Percentiles rank a stretch among this genome's conserved stretches.
Evolutionary conservation across 331 rosid species (phyloP).

Genomic region (Erythrophleum ivorense): DNA sequence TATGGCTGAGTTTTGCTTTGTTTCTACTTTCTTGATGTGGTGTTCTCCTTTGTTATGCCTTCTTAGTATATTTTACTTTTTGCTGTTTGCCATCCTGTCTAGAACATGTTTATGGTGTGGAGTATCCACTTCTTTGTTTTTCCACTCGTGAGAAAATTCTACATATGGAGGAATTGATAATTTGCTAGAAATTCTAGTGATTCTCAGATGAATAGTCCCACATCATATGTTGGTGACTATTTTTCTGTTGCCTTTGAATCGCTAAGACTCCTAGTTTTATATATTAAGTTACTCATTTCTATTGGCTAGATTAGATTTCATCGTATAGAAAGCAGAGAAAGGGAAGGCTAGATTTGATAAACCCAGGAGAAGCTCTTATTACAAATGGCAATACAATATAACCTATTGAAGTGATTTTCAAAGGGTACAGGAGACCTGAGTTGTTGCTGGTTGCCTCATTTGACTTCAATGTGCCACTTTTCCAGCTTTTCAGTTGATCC

Average conservation of each 20-base stretch:
- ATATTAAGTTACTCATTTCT: too few species aligned
- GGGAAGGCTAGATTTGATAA: too few species aligned
- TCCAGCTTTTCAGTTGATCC: too few species aligned
- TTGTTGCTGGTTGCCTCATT: too few species aligned
- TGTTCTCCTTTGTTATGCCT: background rate
- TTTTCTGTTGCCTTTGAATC: background rate
- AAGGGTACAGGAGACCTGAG: too few species aligned
- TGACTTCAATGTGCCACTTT: too few species aligned
- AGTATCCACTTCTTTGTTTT: background rate
- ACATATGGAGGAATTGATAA: background rate
- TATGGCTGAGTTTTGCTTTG: constrained; percentile 2
- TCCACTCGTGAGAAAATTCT: background rate
- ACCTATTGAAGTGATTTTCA: too few species aligned
- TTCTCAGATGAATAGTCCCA: background rate
- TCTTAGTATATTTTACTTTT: background rate
- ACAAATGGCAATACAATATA: too few species aligned
- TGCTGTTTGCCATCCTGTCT: background rate
- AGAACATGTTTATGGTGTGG: background rate
- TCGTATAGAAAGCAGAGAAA: background rate
- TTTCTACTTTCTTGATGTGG: background rate
- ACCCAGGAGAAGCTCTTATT: too few species aligned
- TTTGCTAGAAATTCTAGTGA: background rate
- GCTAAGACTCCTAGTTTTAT: background rate
- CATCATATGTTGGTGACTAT: background rate
- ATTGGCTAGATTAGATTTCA: background rate